phyloP scores from a whole-genome alignment of 352 stramenopile species.

The Phytophthora sansomeana region DNA sequence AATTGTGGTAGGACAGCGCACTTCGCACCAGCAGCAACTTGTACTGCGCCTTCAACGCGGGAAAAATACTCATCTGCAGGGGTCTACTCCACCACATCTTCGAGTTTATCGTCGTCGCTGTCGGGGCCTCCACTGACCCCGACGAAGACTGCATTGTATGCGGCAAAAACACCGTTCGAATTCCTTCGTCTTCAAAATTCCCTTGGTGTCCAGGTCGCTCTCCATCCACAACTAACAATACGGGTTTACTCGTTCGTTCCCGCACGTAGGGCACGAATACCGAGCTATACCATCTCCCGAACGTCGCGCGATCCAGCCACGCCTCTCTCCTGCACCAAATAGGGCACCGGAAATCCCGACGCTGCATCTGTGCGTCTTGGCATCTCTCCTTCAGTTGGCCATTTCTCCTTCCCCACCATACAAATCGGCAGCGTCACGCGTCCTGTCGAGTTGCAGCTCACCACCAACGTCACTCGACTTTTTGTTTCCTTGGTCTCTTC shows the following conservation, averaged over 20 bases:
- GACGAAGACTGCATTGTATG: neutral
- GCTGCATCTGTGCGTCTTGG: neutral
- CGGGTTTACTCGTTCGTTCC: constrained; percentile 24
- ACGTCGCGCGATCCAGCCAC: constrained; percentile 39
- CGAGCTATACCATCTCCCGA: constrained; percentile 35
- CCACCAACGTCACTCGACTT: constrained; percentile 30
- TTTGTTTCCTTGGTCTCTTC: neutral
- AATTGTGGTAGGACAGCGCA: constrained; percentile 27
- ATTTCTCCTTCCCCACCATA: constrained; percentile 32
- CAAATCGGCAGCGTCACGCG: constrained; percentile 19
- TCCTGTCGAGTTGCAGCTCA: constrained; percentile 40
- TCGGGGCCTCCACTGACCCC: neutral
- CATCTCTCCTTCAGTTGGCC: neutral
- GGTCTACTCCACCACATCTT: constrained; percentile 26
- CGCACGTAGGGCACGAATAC: constrained; percentile 38
- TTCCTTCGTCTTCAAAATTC: constrained; percentile 34
- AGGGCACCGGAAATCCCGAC: constrained; percentile 16
- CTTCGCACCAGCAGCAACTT: constrained; percentile 34
- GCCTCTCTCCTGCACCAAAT: constrained; percentile 34
- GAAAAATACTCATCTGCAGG: constrained; percentile 24
- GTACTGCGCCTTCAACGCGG: constrained; percentile 29
- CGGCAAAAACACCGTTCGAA: constrained; percentile 34
- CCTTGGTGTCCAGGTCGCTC: constrained; percentile 36
- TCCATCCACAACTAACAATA: constrained; percentile 38
- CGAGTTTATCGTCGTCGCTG: neutral